A percentile compares a stretch with the other conserved stretches of the same genome.
phyloP scores from a whole-genome alignment of 345 rosid species.

The Lenwebbia sp. region DNA sequence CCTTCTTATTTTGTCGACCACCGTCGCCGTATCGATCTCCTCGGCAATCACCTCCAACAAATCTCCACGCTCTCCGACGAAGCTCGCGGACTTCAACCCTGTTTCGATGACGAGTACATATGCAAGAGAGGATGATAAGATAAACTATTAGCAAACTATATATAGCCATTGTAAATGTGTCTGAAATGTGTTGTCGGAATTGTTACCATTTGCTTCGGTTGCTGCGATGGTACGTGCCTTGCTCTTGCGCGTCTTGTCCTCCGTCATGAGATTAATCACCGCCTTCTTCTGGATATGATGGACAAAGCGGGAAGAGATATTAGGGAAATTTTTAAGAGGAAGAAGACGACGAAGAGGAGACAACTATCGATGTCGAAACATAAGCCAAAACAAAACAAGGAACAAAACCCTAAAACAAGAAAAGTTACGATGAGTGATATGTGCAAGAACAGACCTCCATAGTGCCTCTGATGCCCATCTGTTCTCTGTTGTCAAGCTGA shows the following conservation, averaged over 20 bases:
- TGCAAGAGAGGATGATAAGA: not conserved
- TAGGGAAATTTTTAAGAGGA: not conserved
- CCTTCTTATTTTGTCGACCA: not conserved
- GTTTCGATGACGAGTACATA: not conserved
- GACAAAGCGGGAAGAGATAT: not conserved
- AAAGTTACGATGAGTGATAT: not conserved
- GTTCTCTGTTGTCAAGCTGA: not conserved
- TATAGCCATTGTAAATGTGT: not conserved
- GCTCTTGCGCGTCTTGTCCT: not conserved
- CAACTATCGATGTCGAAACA: not conserved
- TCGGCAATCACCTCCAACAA: not conserved
- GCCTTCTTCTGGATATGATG: not conserved
- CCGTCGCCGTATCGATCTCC: not conserved
- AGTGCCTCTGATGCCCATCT: not conserved
- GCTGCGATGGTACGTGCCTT: not conserved
- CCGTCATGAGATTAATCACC: not conserved
- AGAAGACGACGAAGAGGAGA: not conserved
- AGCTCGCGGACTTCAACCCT: not conserved
- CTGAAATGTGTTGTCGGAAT: not conserved
- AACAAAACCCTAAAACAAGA: not conserved
- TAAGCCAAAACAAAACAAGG: not conserved
- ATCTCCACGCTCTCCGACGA: not conserved
- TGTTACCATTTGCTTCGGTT: not conserved
- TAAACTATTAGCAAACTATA: not conserved
- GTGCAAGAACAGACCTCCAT: not conserved